Evolutionary conservation across 345 rosid species (phyloP).

Genomic region (Citrus sinensis): DNA sequence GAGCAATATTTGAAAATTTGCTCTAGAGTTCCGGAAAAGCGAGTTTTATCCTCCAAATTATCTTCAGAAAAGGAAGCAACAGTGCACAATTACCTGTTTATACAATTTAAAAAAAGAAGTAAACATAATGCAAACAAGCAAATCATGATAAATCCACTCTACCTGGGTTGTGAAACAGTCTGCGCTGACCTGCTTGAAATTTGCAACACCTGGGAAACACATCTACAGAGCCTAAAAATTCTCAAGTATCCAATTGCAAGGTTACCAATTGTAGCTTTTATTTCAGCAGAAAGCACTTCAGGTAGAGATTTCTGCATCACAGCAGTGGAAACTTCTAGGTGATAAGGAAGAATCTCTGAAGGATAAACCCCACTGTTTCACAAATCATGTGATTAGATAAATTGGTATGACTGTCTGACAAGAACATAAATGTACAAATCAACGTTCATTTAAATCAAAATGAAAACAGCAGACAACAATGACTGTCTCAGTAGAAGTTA

Average conservation of each 20-base stretch:
- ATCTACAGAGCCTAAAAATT: conserved; percentile 46
- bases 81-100: neutral
- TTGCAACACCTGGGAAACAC: conserved; percentile 40
- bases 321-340: conserved; percentile 18
- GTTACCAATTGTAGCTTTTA: conserved; percentile 29
- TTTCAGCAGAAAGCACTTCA: conserved; percentile 27
- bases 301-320: conserved; percentile 16
- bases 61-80: neutral
- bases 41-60: neutral
- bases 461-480: neutral
- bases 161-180: neutral
- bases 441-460: neutral
- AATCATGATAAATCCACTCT: neutral
- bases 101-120: neutral
- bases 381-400: conserved; percentile 14
- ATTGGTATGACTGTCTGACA: neutral
- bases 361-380: conserved; percentile 65
- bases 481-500: neutral
- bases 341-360: conserved; percentile 36
- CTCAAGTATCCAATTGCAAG: conserved; percentile 46
- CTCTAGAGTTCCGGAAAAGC: neutral
- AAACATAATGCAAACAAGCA: conserved; percentile 3
- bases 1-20: neutral
- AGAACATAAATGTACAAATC: neutral
- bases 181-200: conserved; percentile 15